Conservation (phyloP, 164 flowering plant species). For the Magnolia sinica region DNA sequence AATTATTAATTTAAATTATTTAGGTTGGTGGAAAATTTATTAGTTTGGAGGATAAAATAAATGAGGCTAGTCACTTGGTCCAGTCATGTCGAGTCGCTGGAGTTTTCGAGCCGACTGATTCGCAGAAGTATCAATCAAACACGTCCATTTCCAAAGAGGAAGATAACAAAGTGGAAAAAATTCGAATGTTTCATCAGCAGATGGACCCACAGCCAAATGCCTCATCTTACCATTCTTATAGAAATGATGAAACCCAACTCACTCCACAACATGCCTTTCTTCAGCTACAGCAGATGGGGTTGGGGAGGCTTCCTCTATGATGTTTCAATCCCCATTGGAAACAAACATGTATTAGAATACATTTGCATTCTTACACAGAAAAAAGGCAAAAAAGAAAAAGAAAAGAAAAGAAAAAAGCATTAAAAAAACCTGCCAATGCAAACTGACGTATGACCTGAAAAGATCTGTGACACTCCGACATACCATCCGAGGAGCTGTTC, state of each 20-base stretch:
- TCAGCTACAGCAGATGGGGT: neutral
- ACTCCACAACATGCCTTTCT: neutral
- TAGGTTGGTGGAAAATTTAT: too few species aligned
- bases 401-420: neutral
- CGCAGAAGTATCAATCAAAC: too few species aligned
- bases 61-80: too few species aligned
- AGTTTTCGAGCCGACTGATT: too few species aligned
- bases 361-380: neutral
- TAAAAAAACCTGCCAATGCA: neutral
- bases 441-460: neutral
- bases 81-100: too few species aligned
- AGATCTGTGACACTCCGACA: neutral
- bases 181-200: neutral
- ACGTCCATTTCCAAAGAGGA: too few species aligned
- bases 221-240: neutral
- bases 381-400: neutral
- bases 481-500: slow-evolving; percentile 13
- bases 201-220: neutral
- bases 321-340: neutral
- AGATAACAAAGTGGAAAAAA: neutral
- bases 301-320: neutral
- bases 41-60: too few species aligned
- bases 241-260: neutral
- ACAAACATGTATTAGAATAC: neutral
- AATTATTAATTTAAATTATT: too few species aligned